These are phyloP conservation scores for Caryopteris hybrid DNA, from an alignment of 305 asterid genomes.

Conservation along the genomic window DNA sequence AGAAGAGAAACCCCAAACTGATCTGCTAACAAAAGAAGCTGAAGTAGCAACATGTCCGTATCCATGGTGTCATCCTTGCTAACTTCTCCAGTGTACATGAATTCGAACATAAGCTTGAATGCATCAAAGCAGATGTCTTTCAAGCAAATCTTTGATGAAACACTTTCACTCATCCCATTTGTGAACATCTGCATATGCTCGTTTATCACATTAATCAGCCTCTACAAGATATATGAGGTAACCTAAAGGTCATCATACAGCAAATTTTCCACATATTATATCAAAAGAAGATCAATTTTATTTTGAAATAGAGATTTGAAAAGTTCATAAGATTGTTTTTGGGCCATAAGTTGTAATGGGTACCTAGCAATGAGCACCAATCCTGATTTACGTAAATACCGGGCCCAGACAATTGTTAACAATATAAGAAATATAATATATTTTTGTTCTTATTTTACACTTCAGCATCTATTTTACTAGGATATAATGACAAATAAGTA, in stretches of 20 bases:
- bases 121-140: constrained; percentile 78
- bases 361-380: not conserved
- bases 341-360: not conserved
- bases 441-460: not conserved
- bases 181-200: constrained; percentile 80
- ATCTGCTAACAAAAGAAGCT: constrained; percentile 87
- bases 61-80: constrained; percentile 40
- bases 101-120: constrained; percentile 66
- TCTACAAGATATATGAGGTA: not conserved
- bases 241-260: not conserved
- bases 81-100: constrained; percentile 78
- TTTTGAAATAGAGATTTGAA: not conserved
- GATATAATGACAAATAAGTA: not conserved
- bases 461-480: not conserved
- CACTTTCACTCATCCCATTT: constrained; percentile 94
- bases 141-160: constrained; percentile 55
- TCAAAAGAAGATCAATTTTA: not conserved
- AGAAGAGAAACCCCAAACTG: constrained; percentile 87
- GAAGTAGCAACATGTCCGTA: constrained; percentile 54
- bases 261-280: not conserved
- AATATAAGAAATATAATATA: not conserved
- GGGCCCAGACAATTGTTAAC: not conserved
- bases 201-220: constrained; percentile 14
- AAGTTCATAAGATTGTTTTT: not conserved
- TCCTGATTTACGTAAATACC: not conserved